Evolutionary conservation across 1,284 basidiomycete species (phyloP), one percentile per base, ranked within the genome.

Genomic region (Marasmius oreades): DNA sequence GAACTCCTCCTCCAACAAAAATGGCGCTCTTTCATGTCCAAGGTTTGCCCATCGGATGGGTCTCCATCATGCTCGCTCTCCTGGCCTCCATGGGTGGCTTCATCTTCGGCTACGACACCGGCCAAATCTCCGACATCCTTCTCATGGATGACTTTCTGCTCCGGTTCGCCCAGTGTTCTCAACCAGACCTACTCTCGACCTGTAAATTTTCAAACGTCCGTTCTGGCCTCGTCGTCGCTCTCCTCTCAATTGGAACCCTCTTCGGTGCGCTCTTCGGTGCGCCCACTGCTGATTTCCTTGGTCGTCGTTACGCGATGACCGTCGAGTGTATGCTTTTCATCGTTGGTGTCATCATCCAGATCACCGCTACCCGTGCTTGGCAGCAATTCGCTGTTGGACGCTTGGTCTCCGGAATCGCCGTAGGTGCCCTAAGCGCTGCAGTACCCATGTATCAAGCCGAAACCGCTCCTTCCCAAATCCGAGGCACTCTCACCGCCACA

Each of bases 371-470:
- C 20, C 59, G 66, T 48, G 71, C 75, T 0, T 88, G 86, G 86
- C 75, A 78, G 48, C 85, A 88, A 65, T 76, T 85, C 62, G 82
- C 82, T 28, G 81, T 93, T 51, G 90, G 90, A 7, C 80, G 90
- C 26, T 74, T 90, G 44, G 70, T 92, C 53, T 78, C 82, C 43
- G 89, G 86, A 46, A 64, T 90, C 26, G 85, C 81, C 37, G 82
- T 92, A 44, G 90, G 90, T 26, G 86, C 85, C 0, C 77, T 91
- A 5, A 85, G 82, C 50, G 86, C 88, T 36, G 88, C 85, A 1
- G 90, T 93, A 0, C 92, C 91, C 1, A 85, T 88, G 80, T 90
- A 88, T 66, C 85, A 88, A 75, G 85, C 86, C 6, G 89, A 92
- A 69, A 85, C 85, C 0, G 87, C 88, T 0, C 90, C 91, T 2